These are phyloP conservation scores for Leucosporidium scottii DNA, from an alignment of 768 basidiomycete genomes.

Conservation along the genomic window DNA sequence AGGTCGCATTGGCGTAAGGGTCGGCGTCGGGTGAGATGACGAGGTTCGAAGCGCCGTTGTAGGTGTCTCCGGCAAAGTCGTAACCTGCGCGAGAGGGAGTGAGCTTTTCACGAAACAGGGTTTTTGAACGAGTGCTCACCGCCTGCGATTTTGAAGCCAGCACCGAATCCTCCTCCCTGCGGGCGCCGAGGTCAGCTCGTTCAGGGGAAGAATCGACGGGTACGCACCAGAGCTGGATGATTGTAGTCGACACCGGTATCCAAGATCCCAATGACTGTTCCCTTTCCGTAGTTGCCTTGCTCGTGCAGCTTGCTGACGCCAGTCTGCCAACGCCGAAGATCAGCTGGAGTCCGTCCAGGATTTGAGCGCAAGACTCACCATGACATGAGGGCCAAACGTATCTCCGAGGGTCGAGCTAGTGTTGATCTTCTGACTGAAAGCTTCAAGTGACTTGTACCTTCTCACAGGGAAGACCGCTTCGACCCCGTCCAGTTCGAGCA, in stretches of 20 bases:
- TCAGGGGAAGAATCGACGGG: not conserved
- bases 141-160: not conserved
- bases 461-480: no score
- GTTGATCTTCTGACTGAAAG: no score
- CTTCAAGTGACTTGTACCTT: no score
- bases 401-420: no score
- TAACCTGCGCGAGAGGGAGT: not conserved
- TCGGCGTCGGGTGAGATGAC: not conserved
- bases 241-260: conserved; percentile 1
- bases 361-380: no score
- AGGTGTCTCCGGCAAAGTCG: not conserved
- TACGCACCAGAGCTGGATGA: not conserved
- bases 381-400: no score
- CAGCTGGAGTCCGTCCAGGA: no score
- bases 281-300: not conserved
- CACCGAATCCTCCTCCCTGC: not conserved
- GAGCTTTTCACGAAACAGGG: not conserved
- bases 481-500: no score
- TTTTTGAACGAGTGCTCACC: not conserved
- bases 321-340: not conserved
- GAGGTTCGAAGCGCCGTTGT: conserved; percentile 1
- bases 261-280: not conserved
- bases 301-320: not conserved
- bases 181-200: not conserved
- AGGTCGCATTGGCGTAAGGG: not conserved